phyloP scores from a whole-genome alignment of 2,329 filamentous ascomycete genomes.

The Ophiostoma populinum region DNA sequence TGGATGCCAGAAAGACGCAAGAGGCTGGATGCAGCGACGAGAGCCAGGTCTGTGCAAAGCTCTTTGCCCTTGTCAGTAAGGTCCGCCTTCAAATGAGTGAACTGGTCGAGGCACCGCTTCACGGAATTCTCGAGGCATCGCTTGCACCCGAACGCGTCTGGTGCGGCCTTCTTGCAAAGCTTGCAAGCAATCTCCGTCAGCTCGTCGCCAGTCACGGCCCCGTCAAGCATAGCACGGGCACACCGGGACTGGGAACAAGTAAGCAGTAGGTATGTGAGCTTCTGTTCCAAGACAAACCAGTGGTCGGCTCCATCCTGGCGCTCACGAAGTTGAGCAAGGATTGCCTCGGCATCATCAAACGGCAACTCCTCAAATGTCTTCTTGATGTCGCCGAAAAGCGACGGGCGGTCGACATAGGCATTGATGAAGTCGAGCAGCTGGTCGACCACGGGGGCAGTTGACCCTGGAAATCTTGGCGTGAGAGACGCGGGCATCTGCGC shows the following conservation, averaged over 20 bases:
- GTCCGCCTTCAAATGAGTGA: too few relatives aligned
- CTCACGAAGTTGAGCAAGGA: too few relatives aligned
- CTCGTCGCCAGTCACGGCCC: background rate
- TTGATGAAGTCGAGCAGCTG: constrained; percentile 19
- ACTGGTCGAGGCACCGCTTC: constrained; percentile 5
- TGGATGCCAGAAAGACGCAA: constrained; percentile 17
- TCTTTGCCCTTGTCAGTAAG: too few relatives aligned
- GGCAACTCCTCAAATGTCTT: constrained; percentile 25
- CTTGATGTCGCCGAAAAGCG: constrained; percentile 29
- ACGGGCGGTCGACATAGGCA: constrained; percentile 16
- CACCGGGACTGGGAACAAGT: constrained; percentile 20
- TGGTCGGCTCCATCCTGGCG: too few relatives aligned
- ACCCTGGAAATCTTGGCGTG: constrained; percentile 12
- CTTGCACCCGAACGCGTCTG: constrained; percentile 3
- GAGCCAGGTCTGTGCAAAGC: constrained; percentile 17
- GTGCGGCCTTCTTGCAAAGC: constrained; percentile 8
- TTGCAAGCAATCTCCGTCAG: constrained; percentile 11
- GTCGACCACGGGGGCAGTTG: too few relatives aligned
- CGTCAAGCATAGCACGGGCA: background rate
- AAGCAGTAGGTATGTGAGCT: constrained; percentile 27
- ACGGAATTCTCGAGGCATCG: constrained; percentile 11
- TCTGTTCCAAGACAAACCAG: constrained; percentile 10
- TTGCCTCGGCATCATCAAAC: constrained; percentile 18
- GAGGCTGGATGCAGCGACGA: constrained; percentile 17
- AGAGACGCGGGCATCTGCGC: constrained; percentile 15